phyloP scores from a whole-genome alignment of 257 asterid genomes.

The Ocimum tenuiflorum region DNA sequence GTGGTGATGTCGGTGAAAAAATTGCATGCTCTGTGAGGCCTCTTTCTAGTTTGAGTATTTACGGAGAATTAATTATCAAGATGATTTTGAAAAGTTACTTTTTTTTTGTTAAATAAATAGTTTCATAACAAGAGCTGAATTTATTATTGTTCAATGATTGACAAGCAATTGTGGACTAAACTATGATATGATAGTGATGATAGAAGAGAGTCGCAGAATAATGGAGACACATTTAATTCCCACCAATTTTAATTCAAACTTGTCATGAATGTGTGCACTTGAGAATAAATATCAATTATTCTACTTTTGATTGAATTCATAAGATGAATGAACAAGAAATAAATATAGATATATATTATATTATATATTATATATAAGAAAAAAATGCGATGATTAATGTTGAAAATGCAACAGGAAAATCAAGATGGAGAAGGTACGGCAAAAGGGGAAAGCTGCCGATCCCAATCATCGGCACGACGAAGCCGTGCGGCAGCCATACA shows the following conservation, averaged over 20 bases:
- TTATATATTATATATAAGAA: no score
- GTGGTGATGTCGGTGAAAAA: no score
- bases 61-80: no score
- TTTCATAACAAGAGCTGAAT: not conserved
- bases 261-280: not conserved
- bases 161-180: not conserved
- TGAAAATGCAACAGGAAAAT: slow-evolving; percentile 31
- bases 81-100: no score
- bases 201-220: slow-evolving; percentile 3
- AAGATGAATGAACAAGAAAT: no score
- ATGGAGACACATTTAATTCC: slow-evolving; percentile 17
- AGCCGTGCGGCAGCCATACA: slow-evolving; percentile 62
- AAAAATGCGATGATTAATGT: no score
- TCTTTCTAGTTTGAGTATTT: no score
- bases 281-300: not conserved
- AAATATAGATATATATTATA: not conserved
- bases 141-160: not conserved
- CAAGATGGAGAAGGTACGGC: slow-evolving; percentile 35
- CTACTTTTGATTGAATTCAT: not conserved
- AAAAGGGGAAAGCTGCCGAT: slow-evolving; percentile 31
- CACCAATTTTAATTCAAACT: slow-evolving; percentile 11
- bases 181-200: slow-evolving; percentile 8
- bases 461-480: slow-evolving; percentile 38
- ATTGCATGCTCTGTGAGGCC: no score
- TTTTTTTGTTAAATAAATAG: no score